These are phyloP conservation scores for Fibroporia radiculosa DNA, from an alignment of 768 basidiomycete genomes.

Conservation along the genomic window DNA sequence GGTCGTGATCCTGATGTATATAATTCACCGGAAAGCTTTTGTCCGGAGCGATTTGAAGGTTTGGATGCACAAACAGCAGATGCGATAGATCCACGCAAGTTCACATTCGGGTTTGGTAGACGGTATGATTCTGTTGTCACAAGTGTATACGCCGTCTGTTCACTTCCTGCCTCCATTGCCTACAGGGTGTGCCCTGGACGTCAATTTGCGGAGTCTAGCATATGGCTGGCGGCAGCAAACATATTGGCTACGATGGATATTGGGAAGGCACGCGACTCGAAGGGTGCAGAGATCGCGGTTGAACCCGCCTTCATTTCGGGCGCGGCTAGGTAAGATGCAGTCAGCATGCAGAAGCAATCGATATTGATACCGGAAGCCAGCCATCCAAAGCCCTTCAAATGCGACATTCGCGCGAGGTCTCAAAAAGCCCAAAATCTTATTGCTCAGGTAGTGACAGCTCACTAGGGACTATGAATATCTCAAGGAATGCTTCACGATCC, in stretches of 20 bases:
- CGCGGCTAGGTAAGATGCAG: conserved; percentile 44
- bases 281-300: conserved; percentile 32
- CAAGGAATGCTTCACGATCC: too few species aligned
- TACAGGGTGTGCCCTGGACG: conserved; percentile 47
- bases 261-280: conserved; percentile 29
- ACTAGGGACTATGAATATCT: too few species aligned
- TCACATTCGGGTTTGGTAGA: conserved; percentile 14
- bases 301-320: conserved; percentile 31
- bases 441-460: too few species aligned
- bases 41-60: conserved; percentile 23
- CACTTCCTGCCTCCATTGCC: neutral
- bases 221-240: conserved; percentile 38
- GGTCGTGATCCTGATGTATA: conserved; percentile 3
- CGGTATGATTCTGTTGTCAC: conserved; percentile 8
- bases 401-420: too few species aligned
- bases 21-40: conserved; percentile 4
- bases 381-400: too few species aligned
- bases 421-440: too few species aligned
- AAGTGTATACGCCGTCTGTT: conserved; percentile 27
- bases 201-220: conserved; percentile 38
- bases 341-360: too few species aligned
- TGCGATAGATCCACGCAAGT: conserved; percentile 5
- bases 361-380: too few species aligned
- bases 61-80: conserved; percentile 9
- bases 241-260: conserved; percentile 43